Conservation (phyloP, 2,329 filamentous ascomycete genomes). For the Fusarium napiforme region DNA sequence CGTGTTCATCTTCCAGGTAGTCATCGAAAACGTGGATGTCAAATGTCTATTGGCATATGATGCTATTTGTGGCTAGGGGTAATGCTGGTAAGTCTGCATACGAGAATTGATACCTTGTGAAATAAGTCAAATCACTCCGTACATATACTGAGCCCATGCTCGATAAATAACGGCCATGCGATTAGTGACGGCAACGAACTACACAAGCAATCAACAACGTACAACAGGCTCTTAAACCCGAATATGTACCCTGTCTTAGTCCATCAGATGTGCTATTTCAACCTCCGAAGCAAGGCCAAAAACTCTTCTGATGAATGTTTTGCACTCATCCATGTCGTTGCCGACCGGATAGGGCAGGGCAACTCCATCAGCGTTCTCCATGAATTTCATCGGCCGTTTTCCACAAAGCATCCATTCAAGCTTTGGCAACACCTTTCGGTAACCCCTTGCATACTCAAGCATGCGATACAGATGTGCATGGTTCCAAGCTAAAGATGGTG, state of each 20-base stretch:
- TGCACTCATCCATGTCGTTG: accelerated
- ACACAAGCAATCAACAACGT: background rate
- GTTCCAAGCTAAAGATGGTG: no score
- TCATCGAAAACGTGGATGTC: background rate
- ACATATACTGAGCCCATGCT: no score
- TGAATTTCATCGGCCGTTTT: conserved; percentile 4
- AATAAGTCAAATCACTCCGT: no score
- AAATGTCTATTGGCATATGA: background rate
- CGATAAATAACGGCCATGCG: no score
- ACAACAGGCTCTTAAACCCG: no score
- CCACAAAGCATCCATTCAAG: conserved; percentile 28
- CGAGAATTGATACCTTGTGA: no score
- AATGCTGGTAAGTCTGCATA: no score
- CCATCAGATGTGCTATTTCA: background rate
- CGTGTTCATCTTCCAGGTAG: accelerated
- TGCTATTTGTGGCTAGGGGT: no score
- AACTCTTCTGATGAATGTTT: background rate
- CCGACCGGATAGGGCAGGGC: background rate
- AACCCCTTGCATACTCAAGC: conserved; percentile 16
- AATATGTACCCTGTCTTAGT: no score
- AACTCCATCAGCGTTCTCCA: background rate
- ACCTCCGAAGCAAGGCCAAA: background rate
- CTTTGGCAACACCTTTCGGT: conserved; percentile 5
- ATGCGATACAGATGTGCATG: conserved; percentile 28
- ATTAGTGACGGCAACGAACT: no score